Conservation (phyloP, 805 yeast species). For the Nakazawaea ishiwadae region DNA sequence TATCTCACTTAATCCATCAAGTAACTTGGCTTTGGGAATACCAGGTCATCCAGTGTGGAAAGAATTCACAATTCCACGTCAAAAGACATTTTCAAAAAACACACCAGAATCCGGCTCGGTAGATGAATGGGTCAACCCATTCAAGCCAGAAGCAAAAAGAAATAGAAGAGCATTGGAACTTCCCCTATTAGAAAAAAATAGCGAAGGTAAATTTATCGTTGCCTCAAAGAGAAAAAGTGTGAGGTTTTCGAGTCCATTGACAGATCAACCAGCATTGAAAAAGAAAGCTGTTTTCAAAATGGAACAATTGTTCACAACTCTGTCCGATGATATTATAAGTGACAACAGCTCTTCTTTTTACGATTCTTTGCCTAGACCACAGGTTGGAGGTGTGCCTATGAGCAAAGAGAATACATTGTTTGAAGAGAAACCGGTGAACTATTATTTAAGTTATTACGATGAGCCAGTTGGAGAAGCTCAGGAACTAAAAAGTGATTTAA, state of each 20-base stretch:
- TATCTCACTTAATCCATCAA: background rate
- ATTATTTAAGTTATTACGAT: no score
- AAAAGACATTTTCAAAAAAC: background rate
- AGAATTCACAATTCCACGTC: background rate
- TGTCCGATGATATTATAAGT: background rate
- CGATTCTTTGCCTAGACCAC: background rate
- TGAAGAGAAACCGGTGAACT: no score
- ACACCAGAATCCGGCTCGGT: background rate
- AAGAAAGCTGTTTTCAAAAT: background rate
- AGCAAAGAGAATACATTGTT: no score
- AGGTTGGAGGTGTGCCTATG: background rate
- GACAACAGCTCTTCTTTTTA: background rate
- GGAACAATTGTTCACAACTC: background rate
- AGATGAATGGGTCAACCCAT: background rate
- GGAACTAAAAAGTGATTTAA: no score
- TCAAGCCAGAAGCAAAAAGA: background rate
- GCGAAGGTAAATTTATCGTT: background rate
- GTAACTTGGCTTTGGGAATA: background rate
- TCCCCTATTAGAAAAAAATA: conserved; percentile 10
- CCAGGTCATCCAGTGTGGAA: conserved; percentile 11
- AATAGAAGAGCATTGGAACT: background rate
- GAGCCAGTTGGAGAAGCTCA: no score
- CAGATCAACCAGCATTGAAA: background rate
- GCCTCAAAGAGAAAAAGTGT: conserved; percentile 6
- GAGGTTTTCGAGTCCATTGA: conserved; percentile 10